A percentile compares a stretch with the other conserved stretches of the same genome.
Conservation (phyloP, 768 basidiomycete species). For the Pulveroboletus ravenelii region DNA sequence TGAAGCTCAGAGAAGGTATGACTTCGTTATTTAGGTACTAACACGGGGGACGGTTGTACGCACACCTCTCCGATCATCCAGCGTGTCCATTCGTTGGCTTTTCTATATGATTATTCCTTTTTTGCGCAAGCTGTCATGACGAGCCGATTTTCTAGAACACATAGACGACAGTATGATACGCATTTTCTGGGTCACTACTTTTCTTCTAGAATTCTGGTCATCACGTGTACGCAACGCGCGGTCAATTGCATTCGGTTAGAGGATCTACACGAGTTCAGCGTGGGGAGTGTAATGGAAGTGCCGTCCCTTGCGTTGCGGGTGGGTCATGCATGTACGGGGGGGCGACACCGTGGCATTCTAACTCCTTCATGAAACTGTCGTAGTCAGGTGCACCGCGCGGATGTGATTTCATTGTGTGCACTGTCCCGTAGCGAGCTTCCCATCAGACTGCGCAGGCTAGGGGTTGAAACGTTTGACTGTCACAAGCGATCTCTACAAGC, state of each 20-base stretch:
- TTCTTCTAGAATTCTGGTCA: constrained; percentile 11
- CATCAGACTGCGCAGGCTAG: background rate
- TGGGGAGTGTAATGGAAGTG: constrained; percentile 21
- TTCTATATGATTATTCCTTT: constrained; percentile 39
- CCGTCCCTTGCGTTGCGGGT: constrained; percentile 1
- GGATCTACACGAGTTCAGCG: constrained; percentile 7
- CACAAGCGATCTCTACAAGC: background rate
- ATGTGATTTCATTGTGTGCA: background rate
- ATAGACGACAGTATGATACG: constrained; percentile 16
- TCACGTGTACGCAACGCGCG: constrained; percentile 16
- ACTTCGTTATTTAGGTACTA: constrained; percentile 29
- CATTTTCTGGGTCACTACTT: constrained; percentile 5
- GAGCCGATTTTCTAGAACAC: constrained; percentile 21
- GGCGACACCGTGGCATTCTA: constrained; percentile 2
- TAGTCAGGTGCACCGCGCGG: background rate
- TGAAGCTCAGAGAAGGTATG: constrained; percentile 29
- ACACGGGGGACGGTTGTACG: constrained; percentile 24
- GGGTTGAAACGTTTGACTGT: constrained; percentile 2
- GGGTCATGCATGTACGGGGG: constrained; percentile 5
- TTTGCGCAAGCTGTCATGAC: constrained; percentile 26
- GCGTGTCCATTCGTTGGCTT: constrained; percentile 31
- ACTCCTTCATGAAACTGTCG: background rate
- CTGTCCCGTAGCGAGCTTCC: background rate
- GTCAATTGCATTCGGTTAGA: constrained; percentile 10
- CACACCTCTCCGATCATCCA: constrained; percentile 18